phyloP scores from a whole-genome alignment of 495 filamentous ascomycete species.

The Cercophora newfieldiana region DNA sequence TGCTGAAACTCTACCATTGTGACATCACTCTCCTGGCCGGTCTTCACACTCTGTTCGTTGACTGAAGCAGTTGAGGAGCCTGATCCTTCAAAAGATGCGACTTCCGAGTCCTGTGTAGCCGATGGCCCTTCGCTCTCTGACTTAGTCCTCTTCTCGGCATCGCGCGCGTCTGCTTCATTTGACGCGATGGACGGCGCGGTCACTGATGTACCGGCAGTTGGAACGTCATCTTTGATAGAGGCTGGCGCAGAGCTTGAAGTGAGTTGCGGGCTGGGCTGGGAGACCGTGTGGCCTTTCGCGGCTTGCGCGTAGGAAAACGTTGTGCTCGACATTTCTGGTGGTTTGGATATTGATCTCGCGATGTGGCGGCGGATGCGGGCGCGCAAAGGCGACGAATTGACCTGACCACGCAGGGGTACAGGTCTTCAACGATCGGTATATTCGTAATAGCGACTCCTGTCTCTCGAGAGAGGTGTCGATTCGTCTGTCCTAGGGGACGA shows the following conservation, averaged over 20 bases:
- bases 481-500: constrained; percentile 24
- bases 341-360: neutral
- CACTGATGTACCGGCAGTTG: constrained; percentile 44
- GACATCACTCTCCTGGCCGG: constrained; percentile 23
- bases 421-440: constrained; percentile 1
- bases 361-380: neutral
- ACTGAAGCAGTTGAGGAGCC: constrained; percentile 26
- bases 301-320: constrained; percentile 94
- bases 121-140: constrained; percentile 19
- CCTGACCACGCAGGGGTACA: constrained; percentile 7
- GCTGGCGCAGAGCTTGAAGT: constrained; percentile 68
- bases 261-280: constrained; percentile 57
- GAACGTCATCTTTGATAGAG: constrained; percentile 62
- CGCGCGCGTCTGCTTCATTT: constrained; percentile 54
- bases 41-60: constrained; percentile 29
- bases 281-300: constrained; percentile 68
- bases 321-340: constrained; percentile 36
- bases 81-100: constrained; percentile 24
- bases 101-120: constrained; percentile 29
- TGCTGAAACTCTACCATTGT: constrained; percentile 18
- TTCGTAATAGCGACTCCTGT: constrained; percentile 14
- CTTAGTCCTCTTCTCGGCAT: constrained; percentile 33
- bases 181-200: constrained; percentile 57
- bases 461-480: constrained; percentile 15
- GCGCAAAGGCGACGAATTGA: constrained; percentile 9